These are phyloP conservation scores for Lepidium africanum DNA, from an alignment of 345 rosid genomes.

Conservation along the genomic window DNA sequence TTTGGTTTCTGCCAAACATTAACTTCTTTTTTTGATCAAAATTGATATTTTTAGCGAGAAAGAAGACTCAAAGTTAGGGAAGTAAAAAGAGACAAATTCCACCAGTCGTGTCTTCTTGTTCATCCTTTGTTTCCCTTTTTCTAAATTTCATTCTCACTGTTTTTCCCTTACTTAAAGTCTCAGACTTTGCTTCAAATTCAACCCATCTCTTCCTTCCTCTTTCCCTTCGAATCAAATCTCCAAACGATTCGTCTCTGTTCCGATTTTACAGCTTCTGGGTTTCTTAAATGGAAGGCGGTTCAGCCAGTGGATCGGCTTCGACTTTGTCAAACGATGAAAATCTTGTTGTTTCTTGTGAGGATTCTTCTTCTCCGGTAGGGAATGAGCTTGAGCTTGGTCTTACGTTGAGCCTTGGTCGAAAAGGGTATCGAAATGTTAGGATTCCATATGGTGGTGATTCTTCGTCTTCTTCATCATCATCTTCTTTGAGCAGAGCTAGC, in stretches of 20 bases:
- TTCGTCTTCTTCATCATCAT: conserved; percentile 41
- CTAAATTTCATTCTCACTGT: conserved; percentile 20
- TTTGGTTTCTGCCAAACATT: not conserved
- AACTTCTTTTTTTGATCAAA: not conserved
- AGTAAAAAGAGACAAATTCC: conserved; percentile 25
- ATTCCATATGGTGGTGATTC: conserved; percentile 52
- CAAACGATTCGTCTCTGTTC: conserved; percentile 3
- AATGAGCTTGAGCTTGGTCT: conserved; percentile 58
- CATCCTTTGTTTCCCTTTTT: conserved; percentile 26
- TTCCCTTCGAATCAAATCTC: not conserved
- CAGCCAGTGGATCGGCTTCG: conserved; percentile 37
- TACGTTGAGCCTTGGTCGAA: conserved; percentile 46
- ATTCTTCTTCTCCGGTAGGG: conserved; percentile 63
- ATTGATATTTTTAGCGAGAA: conserved; percentile 9
- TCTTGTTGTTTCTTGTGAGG: conserved; percentile 59
- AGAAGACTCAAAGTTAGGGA: not conserved
- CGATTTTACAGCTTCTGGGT: not conserved
- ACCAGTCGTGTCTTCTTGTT: conserved; percentile 34
- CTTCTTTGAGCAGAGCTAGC: conserved; percentile 42
- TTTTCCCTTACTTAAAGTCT: conserved; percentile 31
- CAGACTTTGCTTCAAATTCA: conserved; percentile 32
- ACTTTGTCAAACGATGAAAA: conserved; percentile 51
- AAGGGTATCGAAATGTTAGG: conserved; percentile 33
- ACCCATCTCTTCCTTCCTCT: conserved; percentile 16
- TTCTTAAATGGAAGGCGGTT: conserved; percentile 28